These are phyloP conservation scores for Fusarium goolgardi DNA, from an alignment of 2,329 filamentous ascomycete genomes.

Conservation along the genomic window DNA sequence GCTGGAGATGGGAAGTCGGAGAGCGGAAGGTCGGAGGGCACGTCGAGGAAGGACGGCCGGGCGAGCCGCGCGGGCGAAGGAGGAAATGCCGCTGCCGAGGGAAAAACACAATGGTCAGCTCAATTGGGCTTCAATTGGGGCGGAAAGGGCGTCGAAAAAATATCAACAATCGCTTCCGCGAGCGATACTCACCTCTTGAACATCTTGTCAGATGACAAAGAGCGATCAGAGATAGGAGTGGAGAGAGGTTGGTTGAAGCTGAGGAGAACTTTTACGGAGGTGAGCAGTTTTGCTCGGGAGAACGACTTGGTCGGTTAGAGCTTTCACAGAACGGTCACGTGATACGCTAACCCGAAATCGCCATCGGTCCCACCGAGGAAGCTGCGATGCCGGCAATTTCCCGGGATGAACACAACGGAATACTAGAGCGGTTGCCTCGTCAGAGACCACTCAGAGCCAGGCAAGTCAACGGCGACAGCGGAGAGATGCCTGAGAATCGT, in stretches of 20 bases:
- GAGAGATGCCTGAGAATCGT: slow-evolving; percentile 21
- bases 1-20: slow-evolving; percentile 67
- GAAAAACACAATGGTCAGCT: slow-evolving; percentile 51
- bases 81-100: slow-evolving; percentile 71
- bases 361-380: slow-evolving; percentile 35
- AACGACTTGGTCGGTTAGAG: slow-evolving; percentile 59
- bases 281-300: slow-evolving; percentile 62
- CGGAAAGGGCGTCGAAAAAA: slow-evolving; percentile 36
- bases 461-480: slow-evolving; percentile 11
- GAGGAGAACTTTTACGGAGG: slow-evolving; percentile 61
- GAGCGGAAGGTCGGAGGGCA: slow-evolving; percentile 66
- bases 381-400: slow-evolving; percentile 50
- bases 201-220: slow-evolving; percentile 80
- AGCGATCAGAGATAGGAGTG: slow-evolving; percentile 70
- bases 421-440: slow-evolving; percentile 22
- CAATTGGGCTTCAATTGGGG: slow-evolving; percentile 64
- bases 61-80: slow-evolving; percentile 71
- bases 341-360: slow-evolving; percentile 50
- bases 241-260: slow-evolving; percentile 65
- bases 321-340: slow-evolving; percentile 56
- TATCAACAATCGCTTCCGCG: slow-evolving; percentile 48
- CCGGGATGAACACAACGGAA: slow-evolving; percentile 43
- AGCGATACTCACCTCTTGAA: slow-evolving; percentile 78
- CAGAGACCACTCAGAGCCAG: slow-evolving; percentile 22
- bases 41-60: slow-evolving; percentile 68